These are phyloP conservation scores for Naganishia albida DNA, from an alignment of 1,284 basidiomycete species.

Conservation along the genomic window DNA sequence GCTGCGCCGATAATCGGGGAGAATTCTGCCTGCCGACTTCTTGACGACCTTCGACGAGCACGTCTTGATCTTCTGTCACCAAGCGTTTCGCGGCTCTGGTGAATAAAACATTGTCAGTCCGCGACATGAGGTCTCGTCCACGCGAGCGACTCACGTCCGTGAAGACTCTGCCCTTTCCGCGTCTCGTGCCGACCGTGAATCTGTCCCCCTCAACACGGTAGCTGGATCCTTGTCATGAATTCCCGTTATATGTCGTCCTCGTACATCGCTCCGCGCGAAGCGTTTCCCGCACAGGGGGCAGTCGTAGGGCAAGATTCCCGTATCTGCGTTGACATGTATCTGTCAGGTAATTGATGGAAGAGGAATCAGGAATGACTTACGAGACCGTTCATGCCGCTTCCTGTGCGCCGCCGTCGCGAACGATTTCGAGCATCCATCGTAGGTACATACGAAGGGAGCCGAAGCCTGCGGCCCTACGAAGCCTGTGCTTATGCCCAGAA, in stretches of 20 bases:
- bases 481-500: neutral
- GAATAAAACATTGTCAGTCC: neutral
- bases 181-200: neutral
- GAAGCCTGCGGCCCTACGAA: neutral
- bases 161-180: neutral
- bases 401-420: slow-evolving; percentile 45
- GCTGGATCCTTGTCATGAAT: slow-evolving; percentile 38
- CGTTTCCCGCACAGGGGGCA: slow-evolving; percentile 42
- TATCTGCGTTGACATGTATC: slow-evolving; percentile 33
- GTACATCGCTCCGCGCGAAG: slow-evolving; percentile 43
- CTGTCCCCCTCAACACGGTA: neutral
- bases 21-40: neutral
- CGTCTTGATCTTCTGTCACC: neutral
- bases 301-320: slow-evolving; percentile 40
- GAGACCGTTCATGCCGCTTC: slow-evolving; percentile 42
- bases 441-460: slow-evolving; percentile 13
- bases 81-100: neutral
- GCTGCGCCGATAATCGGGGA: neutral
- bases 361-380: slow-evolving; percentile 31
- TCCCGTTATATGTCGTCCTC: slow-evolving; percentile 41
- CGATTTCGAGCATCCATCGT: slow-evolving; percentile 40
- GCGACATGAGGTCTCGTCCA: too few relatives aligned
- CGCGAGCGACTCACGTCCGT: slow-evolving; percentile 10
- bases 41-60: neutral
- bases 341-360: neutral